Conservation (phyloP, 345 rosid genomes). For the Melaleuca alternifolia region DNA sequence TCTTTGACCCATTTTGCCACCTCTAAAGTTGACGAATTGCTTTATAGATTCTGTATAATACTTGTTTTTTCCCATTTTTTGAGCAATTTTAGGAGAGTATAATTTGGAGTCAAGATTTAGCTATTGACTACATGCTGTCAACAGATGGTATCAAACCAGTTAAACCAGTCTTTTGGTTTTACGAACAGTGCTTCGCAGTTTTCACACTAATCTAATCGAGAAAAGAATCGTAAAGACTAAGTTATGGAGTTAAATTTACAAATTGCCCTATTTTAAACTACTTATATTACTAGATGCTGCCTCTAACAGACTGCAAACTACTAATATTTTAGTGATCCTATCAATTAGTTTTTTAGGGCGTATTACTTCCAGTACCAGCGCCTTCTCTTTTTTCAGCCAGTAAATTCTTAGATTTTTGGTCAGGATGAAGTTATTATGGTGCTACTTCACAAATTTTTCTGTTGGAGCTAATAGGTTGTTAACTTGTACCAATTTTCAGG, state of each 20-base stretch:
- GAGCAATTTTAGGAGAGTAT: not conserved
- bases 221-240: too few relatives aligned
- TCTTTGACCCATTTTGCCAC: too few relatives aligned
- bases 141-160: not conserved
- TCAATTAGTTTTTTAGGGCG: not conserved
- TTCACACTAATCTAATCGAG: too few relatives aligned
- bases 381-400: too few relatives aligned
- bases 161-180: too few relatives aligned
- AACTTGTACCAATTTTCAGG: not conserved
- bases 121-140: not conserved
- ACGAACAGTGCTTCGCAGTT: too few relatives aligned
- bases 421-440: not conserved
- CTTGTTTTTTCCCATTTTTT: not conserved
- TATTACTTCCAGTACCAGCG: not conserved
- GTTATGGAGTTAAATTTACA: too few relatives aligned
- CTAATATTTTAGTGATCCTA: not conserved
- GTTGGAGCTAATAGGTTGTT: not conserved
- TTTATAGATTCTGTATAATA: not conserved
- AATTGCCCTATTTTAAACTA: not conserved
- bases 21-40: not conserved
- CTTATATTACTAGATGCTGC: not conserved
- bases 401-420: too few relatives aligned
- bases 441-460: not conserved
- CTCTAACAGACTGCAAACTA: not conserved
- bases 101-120: not conserved